phyloP scores from a whole-genome alignment of 2,329 filamentous ascomycete species.

The Botrytis fragariae region DNA sequence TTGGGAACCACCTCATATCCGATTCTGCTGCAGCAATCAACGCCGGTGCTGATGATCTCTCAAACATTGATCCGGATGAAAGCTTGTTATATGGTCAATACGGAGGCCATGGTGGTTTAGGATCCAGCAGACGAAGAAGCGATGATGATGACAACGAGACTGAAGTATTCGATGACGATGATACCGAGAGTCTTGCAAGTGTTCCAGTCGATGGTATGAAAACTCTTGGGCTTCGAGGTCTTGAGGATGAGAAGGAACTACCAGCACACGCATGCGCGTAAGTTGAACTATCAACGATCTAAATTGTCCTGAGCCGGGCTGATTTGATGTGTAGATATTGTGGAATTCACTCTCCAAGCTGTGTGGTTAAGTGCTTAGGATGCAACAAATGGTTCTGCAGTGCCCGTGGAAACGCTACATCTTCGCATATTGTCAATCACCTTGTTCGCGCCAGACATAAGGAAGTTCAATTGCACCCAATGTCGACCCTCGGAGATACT shows the following conservation, averaged over 20 bases:
- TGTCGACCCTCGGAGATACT: conserved; percentile 90
- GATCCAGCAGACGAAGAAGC: conserved; percentile 57
- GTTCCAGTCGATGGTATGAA: conserved; percentile 74
- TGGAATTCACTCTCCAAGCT: conserved; percentile 92
- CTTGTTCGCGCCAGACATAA: conserved; percentile 96
- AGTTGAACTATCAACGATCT: conserved; percentile 42
- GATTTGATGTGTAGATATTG: conserved; percentile 66
- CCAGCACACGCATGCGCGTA: conserved; percentile 95
- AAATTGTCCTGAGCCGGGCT: conserved; percentile 21
- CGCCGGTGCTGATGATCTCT: conserved; percentile 71
- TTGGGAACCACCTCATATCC: conserved; percentile 82
- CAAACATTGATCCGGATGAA: conserved; percentile 73
- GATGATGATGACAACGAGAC: conserved; percentile 90
- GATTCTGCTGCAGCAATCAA: conserved; percentile 86
- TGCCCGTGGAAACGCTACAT: conserved; percentile 91
- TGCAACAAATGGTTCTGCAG: conserved; percentile 99
- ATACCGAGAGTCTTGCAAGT: conserved; percentile 70
- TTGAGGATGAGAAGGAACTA: conserved; percentile 85
- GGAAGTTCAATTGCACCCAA: conserved; percentile 94
- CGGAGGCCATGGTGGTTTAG: conserved; percentile 54
- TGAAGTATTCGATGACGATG: conserved; percentile 80
- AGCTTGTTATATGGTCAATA: conserved; percentile 72
- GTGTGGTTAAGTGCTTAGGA: conserved; percentile 91
- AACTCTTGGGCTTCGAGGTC: conserved; percentile 56
- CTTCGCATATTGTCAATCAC: conserved; percentile 97